These are phyloP conservation scores for Euryodendron excelsum DNA, from an alignment of 148 eudicot genomes.

Conservation along the genomic window DNA sequence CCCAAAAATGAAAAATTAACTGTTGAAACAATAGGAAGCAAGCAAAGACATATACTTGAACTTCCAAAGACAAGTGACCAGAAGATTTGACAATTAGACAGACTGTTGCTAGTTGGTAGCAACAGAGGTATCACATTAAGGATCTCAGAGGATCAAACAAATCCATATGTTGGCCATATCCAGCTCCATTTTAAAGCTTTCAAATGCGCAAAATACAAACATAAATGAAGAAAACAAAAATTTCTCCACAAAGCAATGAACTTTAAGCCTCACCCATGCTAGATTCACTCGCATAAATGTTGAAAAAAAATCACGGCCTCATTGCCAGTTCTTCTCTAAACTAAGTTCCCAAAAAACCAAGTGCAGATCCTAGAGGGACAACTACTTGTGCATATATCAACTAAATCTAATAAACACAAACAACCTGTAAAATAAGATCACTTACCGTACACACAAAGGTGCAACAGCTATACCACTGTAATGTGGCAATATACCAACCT, in stretches of 20 bases:
- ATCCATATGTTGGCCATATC: background rate
- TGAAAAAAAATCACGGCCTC: background rate
- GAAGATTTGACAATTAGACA: background rate
- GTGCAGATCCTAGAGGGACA: slow-evolving; percentile 2
- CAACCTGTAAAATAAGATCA: background rate
- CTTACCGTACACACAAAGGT: background rate
- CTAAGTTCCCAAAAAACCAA: too few relatives aligned
- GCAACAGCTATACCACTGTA: background rate
- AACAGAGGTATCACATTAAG: background rate
- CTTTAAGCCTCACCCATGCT: background rate
- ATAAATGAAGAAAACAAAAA: background rate
- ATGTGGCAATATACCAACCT: background rate
- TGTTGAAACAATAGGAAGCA: too few relatives aligned
- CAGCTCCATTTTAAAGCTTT: background rate
- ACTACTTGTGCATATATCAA: background rate
- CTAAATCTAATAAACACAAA: background rate
- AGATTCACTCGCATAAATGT: background rate
- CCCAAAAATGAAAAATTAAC: background rate
- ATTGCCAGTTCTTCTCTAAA: background rate
- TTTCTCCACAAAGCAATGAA: background rate
- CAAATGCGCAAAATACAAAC: background rate
- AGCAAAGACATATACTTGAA: too few relatives aligned
- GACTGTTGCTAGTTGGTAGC: background rate
- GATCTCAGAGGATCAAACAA: background rate
- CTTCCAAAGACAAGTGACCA: background rate